Percentiles rank a stretch among this genome's conserved stretches.
These are phyloP conservation scores for Conringia planisiliqua DNA, from an alignment of 345 rosid species.

Conservation along the genomic window DNA sequence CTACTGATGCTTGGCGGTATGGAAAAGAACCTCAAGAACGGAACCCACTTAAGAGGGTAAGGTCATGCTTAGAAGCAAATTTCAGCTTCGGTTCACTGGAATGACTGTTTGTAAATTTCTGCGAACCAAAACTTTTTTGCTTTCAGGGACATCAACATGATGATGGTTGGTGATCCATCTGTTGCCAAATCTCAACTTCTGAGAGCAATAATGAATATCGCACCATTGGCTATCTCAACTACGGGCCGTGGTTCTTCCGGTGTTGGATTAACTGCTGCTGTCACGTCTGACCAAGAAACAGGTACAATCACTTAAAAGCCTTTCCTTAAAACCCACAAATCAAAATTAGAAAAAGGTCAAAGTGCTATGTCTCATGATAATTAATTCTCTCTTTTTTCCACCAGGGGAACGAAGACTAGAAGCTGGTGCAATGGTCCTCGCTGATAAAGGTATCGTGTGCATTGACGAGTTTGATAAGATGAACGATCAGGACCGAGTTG, in stretches of 20 bases:
- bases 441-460: slow-evolving; percentile 94
- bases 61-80: background rate
- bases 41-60: slow-evolving; percentile 97
- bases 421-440: slow-evolving; percentile 99
- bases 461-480: slow-evolving; percentile 99
- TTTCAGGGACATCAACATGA: slow-evolving; percentile 93
- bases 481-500: slow-evolving; percentile 99
- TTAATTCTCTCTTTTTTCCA: background rate
- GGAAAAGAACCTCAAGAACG: slow-evolving; percentile 92
- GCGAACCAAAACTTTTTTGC: background rate
- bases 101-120: background rate
- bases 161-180: slow-evolving; percentile 99
- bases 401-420: slow-evolving; percentile 97
- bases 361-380: slow-evolving; percentile 8
- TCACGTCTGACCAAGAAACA: slow-evolving; percentile 98
- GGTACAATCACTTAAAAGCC: slow-evolving; percentile 39
- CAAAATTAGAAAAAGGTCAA: background rate
- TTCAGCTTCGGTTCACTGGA: background rate
- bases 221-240: slow-evolving; percentile 99
- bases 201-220: slow-evolving; percentile 95
- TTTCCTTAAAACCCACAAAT: background rate
- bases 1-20: slow-evolving; percentile 93
- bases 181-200: slow-evolving; percentile 98
- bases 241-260: slow-evolving; percentile 99
- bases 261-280: slow-evolving; percentile 99